Base-by-base conservation (phyloP, 352 stramenopile genomes). In the Globisporangium irregulare region DNA sequence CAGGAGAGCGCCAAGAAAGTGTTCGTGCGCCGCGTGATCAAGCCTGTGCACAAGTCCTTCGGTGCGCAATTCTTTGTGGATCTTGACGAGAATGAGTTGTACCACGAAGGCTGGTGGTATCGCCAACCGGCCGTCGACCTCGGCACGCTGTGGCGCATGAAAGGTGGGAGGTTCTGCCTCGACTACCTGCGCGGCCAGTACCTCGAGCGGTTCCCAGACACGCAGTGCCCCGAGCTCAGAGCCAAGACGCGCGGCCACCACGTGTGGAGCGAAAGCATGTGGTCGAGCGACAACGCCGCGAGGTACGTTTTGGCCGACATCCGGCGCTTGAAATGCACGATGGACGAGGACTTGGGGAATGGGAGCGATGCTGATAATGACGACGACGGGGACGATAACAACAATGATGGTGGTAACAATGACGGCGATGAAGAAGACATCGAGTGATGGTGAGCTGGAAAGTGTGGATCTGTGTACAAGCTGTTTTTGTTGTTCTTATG, bases 181-280 rank as follows among this genome's bases (percentile, higher is more conserved):
- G 15, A 71, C 1, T 81, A 81, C 57, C 60, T 78, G 9, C 69
- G 76, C 48, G 59, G 57, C 20, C 55, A 79, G 53, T 24, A 60
- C 20, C 56, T 54, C 2, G 60, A 69, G 67, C 62, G 74, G n/a
- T 75, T 73, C 61, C 74, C 74, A 4, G 50, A 68, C 14, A 32
- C 43, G 32, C 50, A 56, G 3, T 60, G 36, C n/a, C n/a, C 61
- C 9, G 27, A 38, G 2, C 46, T 48, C 25, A 22, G 43, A 0
- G 5, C 20, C 5, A 63, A 59, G 9, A 59, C 64, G 15, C 62
- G 62, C 15, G 41, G 46, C 32, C 32, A 67, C 24, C 64, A 80
- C 54, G 50, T 60, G 18, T 64, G 69, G 58, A 80, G 74, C 46
- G 38, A 51, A 18, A 78, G 69, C 62, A 80, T 80, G 74, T 80